Evolutionary conservation across 257 asterid species (phyloP).

Genomic region (Solanum arcanum): DNA sequence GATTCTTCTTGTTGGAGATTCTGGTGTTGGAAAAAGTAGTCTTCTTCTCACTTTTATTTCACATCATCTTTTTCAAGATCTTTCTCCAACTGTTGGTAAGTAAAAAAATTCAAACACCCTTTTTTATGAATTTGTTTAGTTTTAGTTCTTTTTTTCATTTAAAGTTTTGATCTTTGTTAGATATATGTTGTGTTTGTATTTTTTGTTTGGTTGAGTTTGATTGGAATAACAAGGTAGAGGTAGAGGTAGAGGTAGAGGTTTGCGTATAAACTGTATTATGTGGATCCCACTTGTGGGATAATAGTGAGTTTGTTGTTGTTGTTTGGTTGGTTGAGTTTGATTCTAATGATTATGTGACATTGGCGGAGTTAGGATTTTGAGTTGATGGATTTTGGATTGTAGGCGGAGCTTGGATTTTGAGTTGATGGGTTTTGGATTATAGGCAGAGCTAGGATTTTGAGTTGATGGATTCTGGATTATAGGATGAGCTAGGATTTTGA

Average conservation of each 20-base stretch:
- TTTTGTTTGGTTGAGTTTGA: background rate
- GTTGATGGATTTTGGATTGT: background rate
- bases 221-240: background rate
- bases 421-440: background rate
- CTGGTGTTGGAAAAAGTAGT: constrained; percentile 86
- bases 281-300: background rate
- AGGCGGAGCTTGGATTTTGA: background rate
- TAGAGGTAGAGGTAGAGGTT: rapidly evolving
- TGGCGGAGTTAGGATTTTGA: too few relatives aligned
- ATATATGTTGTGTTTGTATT: background rate
- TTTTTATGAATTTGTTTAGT: background rate
- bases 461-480: background rate
- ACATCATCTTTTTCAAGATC: constrained; percentile 42
- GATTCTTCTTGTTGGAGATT: constrained; percentile 73
- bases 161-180: background rate
- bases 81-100: constrained; percentile 77
- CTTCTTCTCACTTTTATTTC: constrained; percentile 63
- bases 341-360: background rate
- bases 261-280: rapidly evolving
- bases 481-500: background rate
- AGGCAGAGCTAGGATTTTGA: too few relatives aligned
- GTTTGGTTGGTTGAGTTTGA: background rate
- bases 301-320: background rate
- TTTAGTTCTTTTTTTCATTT: background rate
- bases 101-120: background rate